Evolutionary conservation across 768 basidiomycete genomes (phyloP), one percentile per base, ranked within the genome.

Genomic region (Pleurotus djamor): DNA sequence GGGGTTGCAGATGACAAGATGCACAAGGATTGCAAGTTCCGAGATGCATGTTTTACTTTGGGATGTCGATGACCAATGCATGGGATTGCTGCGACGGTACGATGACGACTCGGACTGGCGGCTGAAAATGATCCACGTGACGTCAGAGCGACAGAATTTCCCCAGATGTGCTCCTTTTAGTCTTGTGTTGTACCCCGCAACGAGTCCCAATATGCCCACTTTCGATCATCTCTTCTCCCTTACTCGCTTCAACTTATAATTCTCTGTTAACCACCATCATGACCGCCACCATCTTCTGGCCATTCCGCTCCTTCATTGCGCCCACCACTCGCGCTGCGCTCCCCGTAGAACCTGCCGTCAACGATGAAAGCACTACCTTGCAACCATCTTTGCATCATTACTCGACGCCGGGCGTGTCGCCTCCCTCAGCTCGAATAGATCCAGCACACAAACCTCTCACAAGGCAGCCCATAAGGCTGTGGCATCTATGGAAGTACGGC

Each of bases 401-500:
- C 68, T 83, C 85, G 55, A 84, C 77, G 14, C 86, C 89, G 9
- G 89, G 89, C 35, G 76, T 86, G 16, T 76, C 83, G 17, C 91
- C 91, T 0, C 89, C 91, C 0, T 91, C 89, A 6, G 79, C 92
- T 49, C 83, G 91, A 45, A 77, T 92, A 36, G 83, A 90, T 63
- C 82, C 85, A 28, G 84, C 80, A 63, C 76, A 89, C n/a, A 87
- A 84, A 69, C 80, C 78, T 41, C 76, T 82, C 63, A 79, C 83
- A 43, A 72, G 79, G 48, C 74, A 75, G 17, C 83, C 87, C 0
- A 64, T 91, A 52, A 80, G 80, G 45, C 66, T 91, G 7, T 87
- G 88, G 84, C 82, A 91, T 66, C 76, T 85, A 59, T 89, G 89
- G 84, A 89, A 83, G 69, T 85, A 88, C 67, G 87, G 84, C 4